Conservation (phyloP, 352 stramenopile species). For the Globisporangium takayamanum region DNA sequence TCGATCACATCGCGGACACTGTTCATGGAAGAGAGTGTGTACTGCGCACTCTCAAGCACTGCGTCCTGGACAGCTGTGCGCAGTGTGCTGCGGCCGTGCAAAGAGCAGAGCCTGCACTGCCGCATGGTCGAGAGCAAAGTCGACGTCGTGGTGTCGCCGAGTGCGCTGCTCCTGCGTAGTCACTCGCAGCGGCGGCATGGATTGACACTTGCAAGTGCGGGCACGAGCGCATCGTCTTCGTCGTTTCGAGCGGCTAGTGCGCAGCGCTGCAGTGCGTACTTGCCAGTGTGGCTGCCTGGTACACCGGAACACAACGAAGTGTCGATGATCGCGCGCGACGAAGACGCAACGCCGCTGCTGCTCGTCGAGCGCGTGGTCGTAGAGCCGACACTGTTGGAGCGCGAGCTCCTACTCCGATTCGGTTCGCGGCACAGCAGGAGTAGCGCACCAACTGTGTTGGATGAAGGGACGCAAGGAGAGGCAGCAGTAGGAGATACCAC, state of each 20-base stretch:
- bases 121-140: slow-evolving; percentile 32
- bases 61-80: slow-evolving; percentile 28
- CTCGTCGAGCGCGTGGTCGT: slow-evolving; percentile 46
- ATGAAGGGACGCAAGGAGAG: neutral
- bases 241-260: neutral
- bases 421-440: slow-evolving; percentile 9
- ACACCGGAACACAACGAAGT: slow-evolving; percentile 43
- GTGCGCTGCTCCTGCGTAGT: slow-evolving; percentile 33
- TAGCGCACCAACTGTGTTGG: neutral
- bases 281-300: slow-evolving; percentile 58
- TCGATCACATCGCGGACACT: slow-evolving; percentile 56
- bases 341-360: slow-evolving; percentile 45
- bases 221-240: neutral
- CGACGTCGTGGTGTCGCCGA: slow-evolving; percentile 36
- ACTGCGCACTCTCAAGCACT: slow-evolving; percentile 27
- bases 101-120: slow-evolving; percentile 46
- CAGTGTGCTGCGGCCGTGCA: slow-evolving; percentile 23
- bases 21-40: slow-evolving; percentile 62
- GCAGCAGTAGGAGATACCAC: neutral
- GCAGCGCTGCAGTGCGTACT: slow-evolving; percentile 46
- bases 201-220: neutral
- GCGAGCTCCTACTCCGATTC: slow-evolving; percentile 39
- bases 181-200: neutral
- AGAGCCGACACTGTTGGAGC: slow-evolving; percentile 55
- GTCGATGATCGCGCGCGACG: slow-evolving; percentile 48